Percentiles rank a stretch among this genome's conserved stretches.
Evolutionary conservation across 768 basidiomycete genomes (phyloP).

Genomic region (Russula griseocarnosa): DNA sequence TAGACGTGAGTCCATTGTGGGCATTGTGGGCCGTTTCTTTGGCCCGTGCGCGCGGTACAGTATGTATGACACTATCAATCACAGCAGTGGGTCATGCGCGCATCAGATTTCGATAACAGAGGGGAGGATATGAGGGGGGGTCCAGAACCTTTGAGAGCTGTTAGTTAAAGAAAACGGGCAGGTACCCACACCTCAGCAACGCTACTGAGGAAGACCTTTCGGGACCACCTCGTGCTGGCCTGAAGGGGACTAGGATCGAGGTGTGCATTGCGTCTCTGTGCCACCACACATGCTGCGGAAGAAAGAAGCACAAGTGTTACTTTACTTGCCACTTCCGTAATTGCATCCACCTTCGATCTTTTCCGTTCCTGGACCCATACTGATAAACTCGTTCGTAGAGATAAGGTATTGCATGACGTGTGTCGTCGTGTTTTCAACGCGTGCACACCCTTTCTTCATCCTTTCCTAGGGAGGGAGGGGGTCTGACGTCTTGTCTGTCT

Average conservation of each 20-base stretch:
- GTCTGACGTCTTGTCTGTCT: not conserved
- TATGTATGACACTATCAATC: not conserved
- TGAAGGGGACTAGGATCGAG: not conserved
- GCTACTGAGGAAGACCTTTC: not conserved
- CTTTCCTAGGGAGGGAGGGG: no score
- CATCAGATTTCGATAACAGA: not conserved
- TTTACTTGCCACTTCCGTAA: slow-evolving; percentile 15
- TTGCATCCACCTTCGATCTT: not conserved
- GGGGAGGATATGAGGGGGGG: not conserved
- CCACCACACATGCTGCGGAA: not conserved
- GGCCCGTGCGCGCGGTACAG: not conserved
- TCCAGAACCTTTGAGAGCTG: not conserved
- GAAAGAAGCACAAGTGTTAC: not conserved
- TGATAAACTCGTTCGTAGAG: slow-evolving; percentile 1
- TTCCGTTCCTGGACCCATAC: slow-evolving; percentile 10
- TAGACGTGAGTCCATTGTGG: not conserved
- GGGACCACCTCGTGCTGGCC: not conserved
- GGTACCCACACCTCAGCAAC: not conserved
- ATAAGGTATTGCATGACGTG: slow-evolving; percentile 16
- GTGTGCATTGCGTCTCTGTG: not conserved
- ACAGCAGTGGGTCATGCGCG: not conserved
- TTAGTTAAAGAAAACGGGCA: not conserved
- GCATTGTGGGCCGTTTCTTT: not conserved
- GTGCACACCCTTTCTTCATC: no score
- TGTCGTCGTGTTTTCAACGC: not conserved